Evolutionary conservation across 2,329 filamentous ascomycete genomes (phyloP), one percentile per base, ranked within the genome.

Genomic region (Cladosporium oxysporum): DNA sequence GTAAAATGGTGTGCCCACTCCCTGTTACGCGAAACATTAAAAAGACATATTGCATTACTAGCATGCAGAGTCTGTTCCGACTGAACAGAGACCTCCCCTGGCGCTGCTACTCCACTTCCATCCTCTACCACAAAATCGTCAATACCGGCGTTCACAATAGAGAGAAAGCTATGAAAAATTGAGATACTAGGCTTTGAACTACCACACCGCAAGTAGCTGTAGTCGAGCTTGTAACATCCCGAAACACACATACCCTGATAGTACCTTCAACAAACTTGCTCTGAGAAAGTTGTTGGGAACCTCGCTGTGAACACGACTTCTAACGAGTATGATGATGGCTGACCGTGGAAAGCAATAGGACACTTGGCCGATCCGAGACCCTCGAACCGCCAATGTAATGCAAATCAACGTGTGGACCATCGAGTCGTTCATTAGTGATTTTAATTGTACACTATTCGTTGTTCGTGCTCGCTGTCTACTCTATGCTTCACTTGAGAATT

Each of bases 401-500:
- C 2, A 12, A 12, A 12, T 1, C 8, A 35, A 35, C 10, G 33
- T 5, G 35, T 41, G 8, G 18, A 44, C 18, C 18, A 10, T 47
- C n/a, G 8, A 47, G 41, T 47, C n/a, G 41, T 21, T 47, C 49
- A 52, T 52, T 26, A 21, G 29, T 55, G 52, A 58, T 12, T 4
- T n/a, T 41, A 41, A 58, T 58, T 33, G 21, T 58, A 41, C 55
- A 58, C 31, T 58, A 41, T 37, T 58, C 55, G 23, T 58, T 41
- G 31, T 58, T 58, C 55, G 55, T 58, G 55, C 33, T 37, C 31
- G 55, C 33, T 58, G 21, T 58, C 55, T 58, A 41, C 55, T 58
- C 55, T 58, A 58, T 58, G 31, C 55, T 58, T 28, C 21, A 33
- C 10, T 10, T 21, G 16, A 29, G 28, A 21, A 5, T 1, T 21